Evolutionary conservation across 495 filamentous ascomycete species (phyloP).

Genomic region (Daldinia decipiens): DNA sequence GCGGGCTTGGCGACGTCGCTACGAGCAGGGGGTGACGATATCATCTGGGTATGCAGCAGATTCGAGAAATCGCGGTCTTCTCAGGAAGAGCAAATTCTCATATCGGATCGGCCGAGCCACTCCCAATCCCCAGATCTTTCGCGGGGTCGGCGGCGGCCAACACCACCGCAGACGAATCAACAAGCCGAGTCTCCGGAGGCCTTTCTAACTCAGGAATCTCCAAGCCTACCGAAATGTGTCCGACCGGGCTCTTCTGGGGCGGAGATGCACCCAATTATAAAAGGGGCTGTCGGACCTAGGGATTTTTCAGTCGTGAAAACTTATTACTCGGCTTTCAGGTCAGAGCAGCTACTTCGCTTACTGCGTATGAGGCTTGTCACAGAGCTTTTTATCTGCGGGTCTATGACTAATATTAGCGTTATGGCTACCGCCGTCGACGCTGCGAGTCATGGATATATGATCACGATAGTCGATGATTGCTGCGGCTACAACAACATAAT

Average conservation of each 20-base stretch:
- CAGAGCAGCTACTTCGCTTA: conserved; percentile 72
- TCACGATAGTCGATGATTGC: conserved; percentile 89
- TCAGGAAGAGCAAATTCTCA: conserved; percentile 62
- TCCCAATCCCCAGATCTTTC: conserved; percentile 27
- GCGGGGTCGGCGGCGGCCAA: conserved; percentile 39
- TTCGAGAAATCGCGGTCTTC: conserved; percentile 69
- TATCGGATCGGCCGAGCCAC: conserved; percentile 43
- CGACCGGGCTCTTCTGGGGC: conserved; percentile 69
- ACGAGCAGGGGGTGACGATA: conserved; percentile 73
- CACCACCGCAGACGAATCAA: conserved; percentile 24
- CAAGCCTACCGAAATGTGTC: conserved; percentile 65
- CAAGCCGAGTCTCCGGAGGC: conserved; percentile 43
- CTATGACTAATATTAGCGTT: conserved; percentile 87
- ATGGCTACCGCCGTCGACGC: conserved; percentile 95
- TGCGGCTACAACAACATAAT: conserved; percentile 79
- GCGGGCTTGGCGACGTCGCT: conserved; percentile 75
- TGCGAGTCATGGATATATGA: conserved; percentile 82
- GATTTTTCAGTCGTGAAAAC: conserved; percentile 82
- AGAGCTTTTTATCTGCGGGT: conserved; percentile 90
- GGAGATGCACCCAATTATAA: conserved; percentile 71
- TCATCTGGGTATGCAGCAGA: conserved; percentile 88
- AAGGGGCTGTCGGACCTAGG: conserved; percentile 63
- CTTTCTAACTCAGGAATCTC: conserved; percentile 54
- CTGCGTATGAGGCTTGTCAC: conserved; percentile 84
- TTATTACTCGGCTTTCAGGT: conserved; percentile 88